Evolutionary conservation across 2,329 filamentous ascomycete genomes (phyloP), one percentile per base, ranked within the genome.

Genomic region (Claviceps sp.): DNA sequence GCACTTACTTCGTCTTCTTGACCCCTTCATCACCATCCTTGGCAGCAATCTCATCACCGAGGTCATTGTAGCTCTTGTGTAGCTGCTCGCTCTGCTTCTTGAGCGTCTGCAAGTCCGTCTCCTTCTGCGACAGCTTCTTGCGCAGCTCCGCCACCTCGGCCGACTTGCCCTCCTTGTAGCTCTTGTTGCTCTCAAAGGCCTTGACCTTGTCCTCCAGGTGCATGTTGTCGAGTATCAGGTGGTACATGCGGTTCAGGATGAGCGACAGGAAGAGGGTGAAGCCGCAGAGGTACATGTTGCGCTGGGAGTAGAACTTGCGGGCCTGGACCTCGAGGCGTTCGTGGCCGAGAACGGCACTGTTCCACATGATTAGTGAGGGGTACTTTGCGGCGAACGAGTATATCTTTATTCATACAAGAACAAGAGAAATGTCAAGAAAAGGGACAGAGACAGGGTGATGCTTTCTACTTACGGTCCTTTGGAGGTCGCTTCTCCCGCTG

Each of bases 241-340:
- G 87, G 76, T 97, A 98, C 65, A 93, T 98, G 66, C 93, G 91
- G 83, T 98, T 97, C 67, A 94, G 87, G 71, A 98, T 98, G 58
- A 98, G 79, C 51, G 91, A 97, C 56, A 98, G 85, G 82, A 98
- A 97, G 57, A 98, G 85, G 5, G 93, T 98, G 78, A 98, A 98
- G 62, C 93, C 93, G 71, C 93, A 97, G 56, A 98, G 89, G 75
- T 98, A 98, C 93, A 98, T 98, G 82, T 98, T 98, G 71, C 93
- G 90, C 76, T 98, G 91, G 56, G 90, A 95, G 80, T 98, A 98
- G 78, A 98, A 98, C 74, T 98, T 98, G 79, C 93, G 89, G 59
- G 93, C 91, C 72, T 98, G 93, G 50, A 97, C 91, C 73, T 98
- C 93, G 80, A 95, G 89, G 58, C 93, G 91, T 68, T 97, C 93